Evolutionary conservation across 1,284 basidiomycete species (phyloP), one percentile per base, ranked within the genome.

Genomic region (Coniferiporia sulphurascens): DNA sequence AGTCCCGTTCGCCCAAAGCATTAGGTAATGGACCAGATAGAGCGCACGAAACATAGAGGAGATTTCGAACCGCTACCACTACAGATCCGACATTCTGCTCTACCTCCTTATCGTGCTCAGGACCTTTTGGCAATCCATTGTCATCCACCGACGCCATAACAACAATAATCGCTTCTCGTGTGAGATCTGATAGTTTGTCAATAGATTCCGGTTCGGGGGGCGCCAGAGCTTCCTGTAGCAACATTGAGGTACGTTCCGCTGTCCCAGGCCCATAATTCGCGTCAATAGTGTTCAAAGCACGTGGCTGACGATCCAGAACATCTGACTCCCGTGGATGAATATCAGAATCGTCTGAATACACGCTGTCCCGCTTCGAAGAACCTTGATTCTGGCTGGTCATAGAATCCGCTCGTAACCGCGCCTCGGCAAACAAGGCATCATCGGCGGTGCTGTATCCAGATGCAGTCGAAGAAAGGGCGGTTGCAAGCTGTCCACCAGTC

Each of bases 331-430:
- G 69, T n/a, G 86, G 87, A 51, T 86, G 82, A 49, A 88, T 74
- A 49, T 86, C 87, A 12, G 88, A 91, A 67, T 86, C 86, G 63
- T 93, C 89, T 15, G 89, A 91, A 67, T 86, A 84, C 36, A 85
- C 80, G 68, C 89, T 89, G 48, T 80, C 72, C 55, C 80, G 79
- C 44, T 78, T 78, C 17, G 70, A 72, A 46, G 70, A 72, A 52
- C 71, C 72, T 67, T 74, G 63, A 64, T 68, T 66, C 59, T 67
- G 60, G 63, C 73, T 67, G 48, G 69, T 69, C 1, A 73, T 68
- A 8, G 76, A 77, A 61, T 71, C 72, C 1, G 77, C 73, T 19
- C 74, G 77, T 55, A 73, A 64, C 34, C 66, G 70, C 48, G 64
- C 66, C 50, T 65, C 65, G 21, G 65, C 65, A 48, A 69, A 67